Evolutionary conservation across 495 filamentous ascomycete species (phyloP).

Genomic region (Penicillium pancosmium): DNA sequence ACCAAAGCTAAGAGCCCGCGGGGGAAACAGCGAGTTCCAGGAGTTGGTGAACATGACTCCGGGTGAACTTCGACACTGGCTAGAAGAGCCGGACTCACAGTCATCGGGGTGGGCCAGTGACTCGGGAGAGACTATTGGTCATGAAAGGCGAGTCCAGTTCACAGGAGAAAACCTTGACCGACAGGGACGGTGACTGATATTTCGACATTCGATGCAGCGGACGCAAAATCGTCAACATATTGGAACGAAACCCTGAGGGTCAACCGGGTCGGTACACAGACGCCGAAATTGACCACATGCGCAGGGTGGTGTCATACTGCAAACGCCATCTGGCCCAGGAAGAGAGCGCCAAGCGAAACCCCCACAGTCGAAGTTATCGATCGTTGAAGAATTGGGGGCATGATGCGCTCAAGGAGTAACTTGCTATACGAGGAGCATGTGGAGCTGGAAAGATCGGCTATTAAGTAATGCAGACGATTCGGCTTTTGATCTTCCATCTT

Average conservation of each 20-base stretch:
- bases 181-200: background rate
- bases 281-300: conserved; percentile 65
- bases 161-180: background rate
- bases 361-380: conserved; percentile 57
- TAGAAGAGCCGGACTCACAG: conserved; percentile 55
- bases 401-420: conserved; percentile 54
- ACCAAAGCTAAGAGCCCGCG: conserved; percentile 9
- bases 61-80: conserved; percentile 61
- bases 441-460: too few relatives aligned
- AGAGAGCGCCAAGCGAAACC: conserved; percentile 57
- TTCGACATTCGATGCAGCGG: conserved; percentile 40
- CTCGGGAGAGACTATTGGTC: conserved; percentile 63
- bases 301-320: conserved; percentile 63
- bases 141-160: conserved; percentile 51
- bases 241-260: conserved; percentile 62
- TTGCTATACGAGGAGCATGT: background rate
- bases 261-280: conserved; percentile 55
- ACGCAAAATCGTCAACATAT: conserved; percentile 64
- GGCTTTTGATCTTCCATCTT: background rate
- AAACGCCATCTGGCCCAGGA: conserved; percentile 71
- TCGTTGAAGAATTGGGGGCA: conserved; percentile 72
- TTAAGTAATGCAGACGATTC: background rate
- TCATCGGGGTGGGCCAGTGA: conserved; percentile 61
- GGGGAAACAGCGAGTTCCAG: conserved; percentile 62
- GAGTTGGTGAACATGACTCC: conserved; percentile 68